Evolutionary conservation across 768 basidiomycete genomes (phyloP), one percentile per base, ranked within the genome.

Genomic region (Lanmaoa pseudosensibilis): DNA sequence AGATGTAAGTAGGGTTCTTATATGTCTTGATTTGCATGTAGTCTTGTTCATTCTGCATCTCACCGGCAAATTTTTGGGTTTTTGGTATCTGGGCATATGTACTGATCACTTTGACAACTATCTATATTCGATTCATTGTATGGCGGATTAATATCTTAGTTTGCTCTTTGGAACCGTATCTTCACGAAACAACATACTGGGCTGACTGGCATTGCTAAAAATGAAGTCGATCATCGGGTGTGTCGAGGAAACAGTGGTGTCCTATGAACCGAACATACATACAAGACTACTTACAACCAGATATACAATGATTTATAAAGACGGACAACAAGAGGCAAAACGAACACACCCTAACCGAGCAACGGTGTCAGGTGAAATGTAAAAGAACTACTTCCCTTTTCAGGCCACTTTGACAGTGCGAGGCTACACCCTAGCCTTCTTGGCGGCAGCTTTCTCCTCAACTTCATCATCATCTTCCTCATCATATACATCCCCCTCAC

Each of bases 361-460:
- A 52, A 47, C 23, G 37, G 38, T 4, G 27, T 25, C 32, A 32
- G 32, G 56, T 32, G 48, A 59, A 41, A 19, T 21, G 33, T 32
- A 37, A 15, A 16, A 16, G 18, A 18, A 8, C 13, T 18, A 32
- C 23, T 41, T n/a, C 32, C 52, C 30, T 36, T 27, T 46, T 44
- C 21, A 25, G 27, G 11, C 11, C 4, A 39, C 12, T 34, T 21
- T 27, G 33, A 30, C 19, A 15, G 16, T 16, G 47, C 9, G 19
- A 21, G 36, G 50, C 47, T 59, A 69, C 44, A 71, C 71, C 52
- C 46, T 73, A 13, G 51, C 60, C 49, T 71, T 71, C 54, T 71
- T 71, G 9, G 57, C 5, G 12, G 33, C 56, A 12, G 19, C 56
- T 53, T 58, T 40, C 10, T 37, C 60, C 21, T 56, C 60, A 0